Evolutionary conservation across 2,329 filamentous ascomycete genomes (phyloP).

Genomic region (Cordyceps cicadae): DNA sequence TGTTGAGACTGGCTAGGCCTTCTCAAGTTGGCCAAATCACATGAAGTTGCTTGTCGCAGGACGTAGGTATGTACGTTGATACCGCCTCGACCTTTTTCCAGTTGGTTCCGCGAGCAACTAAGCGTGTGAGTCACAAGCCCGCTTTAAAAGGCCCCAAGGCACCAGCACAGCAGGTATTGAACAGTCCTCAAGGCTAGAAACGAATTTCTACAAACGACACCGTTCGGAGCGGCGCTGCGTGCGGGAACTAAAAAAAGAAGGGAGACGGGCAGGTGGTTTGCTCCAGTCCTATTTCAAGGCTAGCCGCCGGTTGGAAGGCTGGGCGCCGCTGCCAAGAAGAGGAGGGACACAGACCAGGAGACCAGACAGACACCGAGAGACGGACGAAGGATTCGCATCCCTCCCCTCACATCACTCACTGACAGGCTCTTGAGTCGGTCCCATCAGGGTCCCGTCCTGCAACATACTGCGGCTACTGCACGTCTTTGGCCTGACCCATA

Average conservation of each 20-base stretch:
- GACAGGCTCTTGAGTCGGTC: neutral
- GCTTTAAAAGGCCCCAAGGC: neutral
- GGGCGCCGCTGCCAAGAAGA: neutral
- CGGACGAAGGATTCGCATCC: neutral
- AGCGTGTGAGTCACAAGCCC: neutral
- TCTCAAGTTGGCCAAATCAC: neutral
- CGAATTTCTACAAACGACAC: neutral
- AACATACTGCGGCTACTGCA: neutral
- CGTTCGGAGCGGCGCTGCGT: neutral
- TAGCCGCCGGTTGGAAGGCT: constrained; percentile 3
- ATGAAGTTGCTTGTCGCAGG: neutral
- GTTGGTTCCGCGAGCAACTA: neutral
- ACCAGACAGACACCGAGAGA: neutral
- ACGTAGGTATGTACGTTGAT: neutral
- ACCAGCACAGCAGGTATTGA: neutral
- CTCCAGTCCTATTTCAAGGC: neutral
- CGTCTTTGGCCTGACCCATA: constrained; percentile 4
- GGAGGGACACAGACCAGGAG: neutral
- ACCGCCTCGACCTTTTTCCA: too few species aligned
- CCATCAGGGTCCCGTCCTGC: constrained; percentile 1
- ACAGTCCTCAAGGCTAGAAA: neutral
- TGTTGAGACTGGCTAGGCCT: neutral
- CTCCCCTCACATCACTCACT: neutral
- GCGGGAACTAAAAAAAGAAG: neutral
- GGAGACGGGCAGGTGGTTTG: neutral